Percentiles rank a stretch among this genome's conserved stretches.
Conservation (phyloP, 768 basidiomycete species). For the Rhizopogon roseolus region DNA sequence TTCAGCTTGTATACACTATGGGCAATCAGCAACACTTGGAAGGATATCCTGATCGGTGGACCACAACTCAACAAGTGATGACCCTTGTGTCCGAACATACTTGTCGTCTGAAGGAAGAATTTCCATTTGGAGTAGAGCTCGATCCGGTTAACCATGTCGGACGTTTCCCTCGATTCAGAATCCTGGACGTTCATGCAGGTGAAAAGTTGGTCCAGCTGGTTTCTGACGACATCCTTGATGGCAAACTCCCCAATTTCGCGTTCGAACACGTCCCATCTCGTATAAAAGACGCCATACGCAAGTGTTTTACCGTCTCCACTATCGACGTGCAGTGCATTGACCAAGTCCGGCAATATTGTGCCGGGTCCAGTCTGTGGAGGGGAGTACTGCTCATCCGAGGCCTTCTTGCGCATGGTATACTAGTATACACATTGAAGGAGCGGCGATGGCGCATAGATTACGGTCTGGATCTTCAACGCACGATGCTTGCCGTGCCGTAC, state of each 20-base stretch:
- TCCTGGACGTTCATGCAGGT: slow-evolving; percentile 1
- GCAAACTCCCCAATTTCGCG: slow-evolving; percentile 10
- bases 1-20: slow-evolving; percentile 43
- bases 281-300: slow-evolving; percentile 12
- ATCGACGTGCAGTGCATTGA: slow-evolving; percentile 1
- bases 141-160: background rate
- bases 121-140: slow-evolving; percentile 5
- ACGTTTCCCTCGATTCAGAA: slow-evolving; percentile 5
- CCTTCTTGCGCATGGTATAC: slow-evolving; percentile 36
- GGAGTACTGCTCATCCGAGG: slow-evolving; percentile 41
- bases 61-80: slow-evolving; percentile 32
- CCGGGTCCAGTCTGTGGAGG: slow-evolving; percentile 25
- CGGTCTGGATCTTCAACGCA: slow-evolving; percentile 37
- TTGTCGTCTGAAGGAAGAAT: background rate
- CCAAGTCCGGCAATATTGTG: slow-evolving; percentile 8
- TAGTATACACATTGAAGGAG: slow-evolving; percentile 31
- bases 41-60: slow-evolving; percentile 38
- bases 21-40: slow-evolving; percentile 33
- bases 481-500: slow-evolving; percentile 48
- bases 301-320: slow-evolving; percentile 18
- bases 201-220: background rate
- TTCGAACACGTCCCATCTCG: slow-evolving; percentile 14
- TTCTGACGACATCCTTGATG: slow-evolving; percentile 13
- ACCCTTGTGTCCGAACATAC: slow-evolving; percentile 13
- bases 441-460: slow-evolving; percentile 50